Percentiles rank a stretch among this genome's conserved stretches.
Evolutionary conservation across 2,329 filamentous ascomycete genomes (phyloP).

Genomic region (Trichoderma sp.): DNA sequence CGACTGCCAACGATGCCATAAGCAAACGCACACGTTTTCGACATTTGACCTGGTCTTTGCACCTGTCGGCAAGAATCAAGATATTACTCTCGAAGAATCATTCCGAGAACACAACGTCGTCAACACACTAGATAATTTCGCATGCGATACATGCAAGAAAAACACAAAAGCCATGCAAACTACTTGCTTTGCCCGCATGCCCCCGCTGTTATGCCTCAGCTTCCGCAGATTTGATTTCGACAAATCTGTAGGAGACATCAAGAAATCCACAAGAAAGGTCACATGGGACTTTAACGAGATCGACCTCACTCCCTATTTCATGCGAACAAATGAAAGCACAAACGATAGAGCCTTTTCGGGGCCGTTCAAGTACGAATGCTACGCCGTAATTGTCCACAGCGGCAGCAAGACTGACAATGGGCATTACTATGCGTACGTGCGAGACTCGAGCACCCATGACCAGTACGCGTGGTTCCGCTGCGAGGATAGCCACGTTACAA

Average conservation of each 20-base stretch:
- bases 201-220: constrained; percentile 76
- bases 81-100: constrained; percentile 60
- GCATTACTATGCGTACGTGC: constrained; percentile 78
- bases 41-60: constrained; percentile 60
- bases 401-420: constrained; percentile 71
- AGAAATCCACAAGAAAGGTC: constrained; percentile 72
- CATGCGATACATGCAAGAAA: constrained; percentile 75
- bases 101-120: constrained; percentile 70
- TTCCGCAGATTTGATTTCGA: constrained; percentile 64
- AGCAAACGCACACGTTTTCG: constrained; percentile 51
- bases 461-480: constrained; percentile 54
- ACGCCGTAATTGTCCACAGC: constrained; percentile 79
- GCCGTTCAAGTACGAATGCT: constrained; percentile 80
- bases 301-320: constrained; percentile 53
- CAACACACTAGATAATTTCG: constrained; percentile 69
- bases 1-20: constrained; percentile 64
- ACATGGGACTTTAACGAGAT: constrained; percentile 77
- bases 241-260: constrained; percentile 43
- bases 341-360: constrained; percentile 49
- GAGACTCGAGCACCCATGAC: constrained; percentile 55
- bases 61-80: constrained; percentile 41
- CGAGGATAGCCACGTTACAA: constrained; percentile 51
- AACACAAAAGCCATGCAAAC: constrained; percentile 70
- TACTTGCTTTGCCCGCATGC: constrained; percentile 75
- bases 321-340: constrained; percentile 43